phyloP scores from a whole-genome alignment of 164 flowering plant genomes.

The Santalum album region DNA sequence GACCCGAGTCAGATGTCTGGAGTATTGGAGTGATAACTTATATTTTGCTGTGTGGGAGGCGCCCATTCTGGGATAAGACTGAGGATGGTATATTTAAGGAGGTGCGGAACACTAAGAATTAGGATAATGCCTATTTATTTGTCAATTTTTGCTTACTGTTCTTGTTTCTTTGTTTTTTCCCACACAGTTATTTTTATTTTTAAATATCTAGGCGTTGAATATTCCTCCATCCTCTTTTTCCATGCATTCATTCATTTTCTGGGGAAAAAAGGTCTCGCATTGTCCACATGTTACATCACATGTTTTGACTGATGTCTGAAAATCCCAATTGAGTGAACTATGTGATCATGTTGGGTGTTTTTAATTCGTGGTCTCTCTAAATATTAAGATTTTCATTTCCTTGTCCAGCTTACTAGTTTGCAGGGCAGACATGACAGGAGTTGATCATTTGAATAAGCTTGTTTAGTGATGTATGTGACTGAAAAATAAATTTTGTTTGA shows the following conservation, averaged over 20 bases:
- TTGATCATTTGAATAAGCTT: too few relatives aligned
- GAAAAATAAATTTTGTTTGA: too few relatives aligned
- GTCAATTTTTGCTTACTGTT: not conserved
- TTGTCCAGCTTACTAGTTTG: too few relatives aligned
- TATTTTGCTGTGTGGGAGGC: constrained; percentile 88
- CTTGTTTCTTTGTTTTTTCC: not conserved
- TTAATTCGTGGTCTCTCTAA: not conserved
- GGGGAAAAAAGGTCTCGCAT: too few relatives aligned
- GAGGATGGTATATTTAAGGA: constrained; percentile 98
- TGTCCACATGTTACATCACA: too few relatives aligned
- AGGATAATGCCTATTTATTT: not conserved
- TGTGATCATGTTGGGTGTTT: not conserved
- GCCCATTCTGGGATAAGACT: constrained; percentile 99
- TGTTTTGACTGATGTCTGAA: too few relatives aligned
- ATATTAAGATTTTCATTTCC: too few relatives aligned
- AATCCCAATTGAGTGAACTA: not conserved
- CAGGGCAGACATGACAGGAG: too few relatives aligned
- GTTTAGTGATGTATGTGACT: too few relatives aligned
- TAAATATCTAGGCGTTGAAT: not conserved
- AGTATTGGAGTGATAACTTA: constrained; percentile 99
- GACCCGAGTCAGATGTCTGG: constrained; percentile 99
- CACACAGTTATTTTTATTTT: too few relatives aligned
- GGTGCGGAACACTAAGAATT: constrained; percentile 30
- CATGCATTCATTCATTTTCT: not conserved
- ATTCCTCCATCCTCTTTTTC: not conserved